These are phyloP conservation scores for Fusarium subglutinans DNA, from an alignment of 2,329 filamentous ascomycete species.

Conservation along the genomic window DNA sequence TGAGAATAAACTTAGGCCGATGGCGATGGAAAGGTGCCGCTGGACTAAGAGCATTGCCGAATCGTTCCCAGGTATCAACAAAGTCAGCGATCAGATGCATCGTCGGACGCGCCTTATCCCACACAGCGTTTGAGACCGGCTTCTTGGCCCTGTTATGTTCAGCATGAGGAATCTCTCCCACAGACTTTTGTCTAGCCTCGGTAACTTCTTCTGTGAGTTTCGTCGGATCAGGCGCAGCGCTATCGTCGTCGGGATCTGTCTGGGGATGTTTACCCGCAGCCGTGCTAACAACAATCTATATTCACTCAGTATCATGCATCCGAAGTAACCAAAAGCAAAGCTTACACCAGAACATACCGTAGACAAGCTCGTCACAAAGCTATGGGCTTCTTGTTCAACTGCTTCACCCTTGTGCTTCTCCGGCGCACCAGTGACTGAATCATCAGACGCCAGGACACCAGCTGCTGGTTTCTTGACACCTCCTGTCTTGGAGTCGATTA, in stretches of 20 bases:
- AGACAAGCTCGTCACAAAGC: slow-evolving; percentile 77
- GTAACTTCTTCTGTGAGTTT: slow-evolving; percentile 50
- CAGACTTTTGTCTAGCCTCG: slow-evolving; percentile 53
- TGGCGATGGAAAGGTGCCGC: slow-evolving; percentile 68
- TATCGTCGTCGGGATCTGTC: slow-evolving; percentile 64
- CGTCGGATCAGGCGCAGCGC: slow-evolving; percentile 62
- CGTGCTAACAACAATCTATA: slow-evolving; percentile 73
- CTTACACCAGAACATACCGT: slow-evolving; percentile 49
- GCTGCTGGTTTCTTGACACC: slow-evolving; percentile 80
- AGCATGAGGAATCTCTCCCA: slow-evolving; percentile 56
- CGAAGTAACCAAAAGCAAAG: not conserved
- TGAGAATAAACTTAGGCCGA: slow-evolving; percentile 63
- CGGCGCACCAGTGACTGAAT: slow-evolving; percentile 81
- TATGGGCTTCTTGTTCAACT: slow-evolving; percentile 83
- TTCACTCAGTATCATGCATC: not conserved
- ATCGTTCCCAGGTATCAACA: slow-evolving; percentile 61
- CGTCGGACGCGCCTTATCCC: slow-evolving; percentile 76
- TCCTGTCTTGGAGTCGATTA: slow-evolving; percentile 75
- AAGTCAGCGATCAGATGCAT: slow-evolving; percentile 67
- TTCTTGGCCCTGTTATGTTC: slow-evolving; percentile 78
- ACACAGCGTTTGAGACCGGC: slow-evolving; percentile 79
- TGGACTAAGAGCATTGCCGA: slow-evolving; percentile 68
- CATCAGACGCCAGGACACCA: slow-evolving; percentile 78
- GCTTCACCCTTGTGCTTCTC: slow-evolving; percentile 87
- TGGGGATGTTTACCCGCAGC: slow-evolving; percentile 81